Conservation (phyloP, 73 alveolate species). For the Tetrahymena borealis region DNA sequence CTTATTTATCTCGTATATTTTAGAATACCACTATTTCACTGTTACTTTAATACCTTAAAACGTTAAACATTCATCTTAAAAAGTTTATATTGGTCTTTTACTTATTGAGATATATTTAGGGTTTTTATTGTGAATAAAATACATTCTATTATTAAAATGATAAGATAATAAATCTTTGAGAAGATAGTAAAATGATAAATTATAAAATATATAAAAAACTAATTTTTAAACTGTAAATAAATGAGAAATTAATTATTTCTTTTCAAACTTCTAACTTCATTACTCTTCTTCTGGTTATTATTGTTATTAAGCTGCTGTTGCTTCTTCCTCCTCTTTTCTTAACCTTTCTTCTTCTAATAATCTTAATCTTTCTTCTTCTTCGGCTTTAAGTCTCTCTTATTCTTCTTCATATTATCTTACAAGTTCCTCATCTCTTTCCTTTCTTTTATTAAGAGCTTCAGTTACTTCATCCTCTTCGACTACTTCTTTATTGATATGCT, state of each 20-base stretch:
- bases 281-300: background rate
- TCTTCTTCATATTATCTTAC: conserved; percentile 31
- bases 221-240: too few species aligned
- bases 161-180: too few species aligned
- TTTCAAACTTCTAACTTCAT: background rate
- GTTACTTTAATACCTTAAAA: too few species aligned
- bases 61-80: too few species aligned
- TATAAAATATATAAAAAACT: too few species aligned
- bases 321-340: conserved; percentile 39
- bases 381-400: conserved; percentile 13
- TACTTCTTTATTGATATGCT: conserved; percentile 33
- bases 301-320: conserved; percentile 21
- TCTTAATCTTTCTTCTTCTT: conserved; percentile 39
- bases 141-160: too few species aligned
- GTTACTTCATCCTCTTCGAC: conserved; percentile 29
- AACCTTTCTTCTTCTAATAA: conserved; percentile 31
- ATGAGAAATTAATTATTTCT: background rate
- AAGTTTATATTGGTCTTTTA: too few species aligned
- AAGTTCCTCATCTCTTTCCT: conserved; percentile 34
- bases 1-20: too few species aligned
- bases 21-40: too few species aligned
- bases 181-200: too few species aligned
- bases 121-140: too few species aligned
- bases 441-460: conserved; percentile 29
- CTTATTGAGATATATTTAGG: too few species aligned